Base-by-base conservation (phyloP, 805 yeast species). In the Saturnispora halmiae region DNA sequence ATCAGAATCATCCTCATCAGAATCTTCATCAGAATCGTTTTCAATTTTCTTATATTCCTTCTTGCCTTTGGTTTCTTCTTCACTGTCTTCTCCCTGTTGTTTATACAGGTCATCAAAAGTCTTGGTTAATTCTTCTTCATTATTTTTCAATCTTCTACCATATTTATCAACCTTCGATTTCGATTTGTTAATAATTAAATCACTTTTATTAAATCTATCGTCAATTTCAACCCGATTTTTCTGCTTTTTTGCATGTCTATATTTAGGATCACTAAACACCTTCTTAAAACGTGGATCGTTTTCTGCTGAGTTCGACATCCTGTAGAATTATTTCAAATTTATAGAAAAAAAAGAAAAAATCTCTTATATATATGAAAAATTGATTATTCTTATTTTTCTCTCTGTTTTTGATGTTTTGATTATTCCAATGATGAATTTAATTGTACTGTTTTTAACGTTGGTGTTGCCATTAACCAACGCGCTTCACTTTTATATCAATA, bases 261-360 rank as follows among this genome's bases (percentile, higher is more conserved):
- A 92, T 47, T 95, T 70, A 4, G 97, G 97, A 60, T 92, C 98
- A 48, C 72, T 75, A 51, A 81, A 85, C 6, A 90, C 81, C 7
- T 77, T 67, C 7, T 82, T 63, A 60, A 90, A 90, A 57, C 97
- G 75, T 19, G 79, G 72, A 63, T 92, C 97, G 3, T 60, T 27
- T 22, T 39, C 36, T 18, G 42, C 36, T n/a, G n/a, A n/a, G 6
- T 22, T 39, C 8, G 42, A 32, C 42, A 39, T 38, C n/a, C n/a
- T n/a, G n/a, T 16, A 11, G 13, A 27, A 27, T 27, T 27, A 27
- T 7, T 7, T 13, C 9, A 27, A 27, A 27, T 4, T 9, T 13
- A 10, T 5, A 7, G 7, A 27, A 27, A 27, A 27, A 24, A 24
- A 24, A 24, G 10, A 10, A 24, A 24, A 24, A 24, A 7, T 10